Conservation (phyloP, 495 filamentous ascomycete genomes). For the Astrothelium subdiscretum region DNA sequence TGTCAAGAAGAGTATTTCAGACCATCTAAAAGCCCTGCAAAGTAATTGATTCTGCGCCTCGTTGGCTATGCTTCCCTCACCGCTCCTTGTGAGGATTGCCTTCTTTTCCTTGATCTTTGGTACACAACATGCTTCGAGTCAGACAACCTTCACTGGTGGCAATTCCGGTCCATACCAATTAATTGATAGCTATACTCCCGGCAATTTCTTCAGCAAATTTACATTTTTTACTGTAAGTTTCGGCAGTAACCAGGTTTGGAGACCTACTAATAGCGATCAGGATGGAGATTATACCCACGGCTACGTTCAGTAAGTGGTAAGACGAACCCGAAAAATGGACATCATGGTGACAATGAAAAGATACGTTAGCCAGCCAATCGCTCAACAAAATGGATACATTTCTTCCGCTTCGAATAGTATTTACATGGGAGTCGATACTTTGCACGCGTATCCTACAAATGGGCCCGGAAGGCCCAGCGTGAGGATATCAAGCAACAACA, state of each 20-base stretch:
- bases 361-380: conserved; percentile 16
- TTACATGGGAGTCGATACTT: conserved; percentile 14
- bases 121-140: conserved; percentile 8
- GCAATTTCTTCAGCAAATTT: conserved; percentile 24
- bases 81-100: conserved; percentile 14
- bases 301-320: conserved; percentile 20
- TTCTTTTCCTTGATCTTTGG: conserved; percentile 1
- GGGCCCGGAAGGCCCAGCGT: conserved; percentile 18
- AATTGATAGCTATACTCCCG: conserved; percentile 14
- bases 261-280: background rate
- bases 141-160: conserved; percentile 7
- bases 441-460: conserved; percentile 12
- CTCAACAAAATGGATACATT: conserved; percentile 12
- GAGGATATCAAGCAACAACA: conserved; percentile 14
- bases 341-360: background rate
- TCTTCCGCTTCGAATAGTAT: conserved; percentile 8
- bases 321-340: background rate
- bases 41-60: background rate
- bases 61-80: conserved; percentile 2
- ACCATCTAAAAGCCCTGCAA: background rate
- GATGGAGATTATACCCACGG: conserved; percentile 23
- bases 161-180: conserved; percentile 11
- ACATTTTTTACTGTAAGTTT: conserved; percentile 21
- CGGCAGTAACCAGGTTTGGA: background rate
- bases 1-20: background rate